Evolutionary conservation across 257 asterid genomes (phyloP).

Genomic region (Echites panduratus): DNA sequence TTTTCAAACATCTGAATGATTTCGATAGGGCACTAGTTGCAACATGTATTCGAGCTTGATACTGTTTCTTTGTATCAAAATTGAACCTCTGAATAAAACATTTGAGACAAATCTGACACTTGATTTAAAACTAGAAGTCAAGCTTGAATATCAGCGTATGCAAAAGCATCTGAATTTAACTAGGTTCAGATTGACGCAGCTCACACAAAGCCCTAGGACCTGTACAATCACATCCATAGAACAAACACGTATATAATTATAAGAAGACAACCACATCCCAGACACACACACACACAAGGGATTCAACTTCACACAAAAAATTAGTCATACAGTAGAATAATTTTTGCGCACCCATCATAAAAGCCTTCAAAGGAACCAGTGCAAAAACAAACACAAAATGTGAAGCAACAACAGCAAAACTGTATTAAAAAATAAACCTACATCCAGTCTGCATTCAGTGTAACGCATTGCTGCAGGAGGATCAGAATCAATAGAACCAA

Average conservation of each 20-base stretch:
- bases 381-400: background rate
- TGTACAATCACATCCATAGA: background rate
- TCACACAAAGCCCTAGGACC: background rate
- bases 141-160: background rate
- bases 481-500: constrained; percentile 97
- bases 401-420: background rate
- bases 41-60: background rate
- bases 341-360: background rate
- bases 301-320: background rate
- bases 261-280: background rate
- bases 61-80: background rate
- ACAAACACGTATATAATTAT: no score
- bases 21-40: background rate
- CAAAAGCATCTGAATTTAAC: background rate
- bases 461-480: constrained; percentile 99
- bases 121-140: no score
- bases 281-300: background rate
- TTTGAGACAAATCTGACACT: background rate
- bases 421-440: constrained; percentile 18
- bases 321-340: background rate
- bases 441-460: constrained; percentile 97
- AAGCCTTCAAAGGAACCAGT: background rate
- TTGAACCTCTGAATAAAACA: background rate
- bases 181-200: background rate
- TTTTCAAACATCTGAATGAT: background rate